Evolutionary conservation across 2,329 filamentous ascomycete species (phyloP), one percentile per base, ranked within the genome.

Genomic region (Trichoderma atroviride): DNA sequence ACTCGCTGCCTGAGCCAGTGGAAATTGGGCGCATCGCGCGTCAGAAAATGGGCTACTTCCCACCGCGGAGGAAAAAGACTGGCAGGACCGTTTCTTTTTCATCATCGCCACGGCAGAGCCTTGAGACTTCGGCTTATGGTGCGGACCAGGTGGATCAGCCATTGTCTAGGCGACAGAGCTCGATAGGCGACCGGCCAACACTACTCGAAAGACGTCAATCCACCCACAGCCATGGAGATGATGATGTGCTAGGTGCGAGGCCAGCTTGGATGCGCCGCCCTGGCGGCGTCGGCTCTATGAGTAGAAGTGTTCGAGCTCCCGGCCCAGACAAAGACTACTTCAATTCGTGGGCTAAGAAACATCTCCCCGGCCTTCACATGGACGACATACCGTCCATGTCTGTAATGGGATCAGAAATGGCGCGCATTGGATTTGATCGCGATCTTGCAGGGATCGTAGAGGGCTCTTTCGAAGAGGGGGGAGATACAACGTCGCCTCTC

Each of bases 31-130:
- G 96, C 35, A 88, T 98, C 69, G 89, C 93, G 27, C 89, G 92
- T 69, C 89, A 90, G 79, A 87, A 91, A 2, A 85, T 97, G 56
- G 95, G 94, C 29, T 98, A 95, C 80, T 98, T 98, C 76, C 95
- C 95, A 3, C 94, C 94, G 9, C 88, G 94, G 24, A 86, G 94
- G 77, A 93, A 94, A 88, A 96, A 96, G 89, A 96, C 92, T 72
- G 81, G 87, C 11, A 83, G 86, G 74, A 89, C 89, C 1, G 86
- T 87, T 64, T 91, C 92, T 3, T 85, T 88, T 16, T 73, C 89
- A 63, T 88, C 89, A 22, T 93, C 91, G 2, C 91, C 92, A 9
- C 87, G 88, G 24, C 85, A 87, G 56, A 92, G 90, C 47, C 79
- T 90, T 50, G 90, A 92, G 69, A 75, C 89, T 10, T 83, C 85